phyloP scores from a whole-genome alignment of 371 early-diverging fungal species.

The Mortierella sp. region DNA sequence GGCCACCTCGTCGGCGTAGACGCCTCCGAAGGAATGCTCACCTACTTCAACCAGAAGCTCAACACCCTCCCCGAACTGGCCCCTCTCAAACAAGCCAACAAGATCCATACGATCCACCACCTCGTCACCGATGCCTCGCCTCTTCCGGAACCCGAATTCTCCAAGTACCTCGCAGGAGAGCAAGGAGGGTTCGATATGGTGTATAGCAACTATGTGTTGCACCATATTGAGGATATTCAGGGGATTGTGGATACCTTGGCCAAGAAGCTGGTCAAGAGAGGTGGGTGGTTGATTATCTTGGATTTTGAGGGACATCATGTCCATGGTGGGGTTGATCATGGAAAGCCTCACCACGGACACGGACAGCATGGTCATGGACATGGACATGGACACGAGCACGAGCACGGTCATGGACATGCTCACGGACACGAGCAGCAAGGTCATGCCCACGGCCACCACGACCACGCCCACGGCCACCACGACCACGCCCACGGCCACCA shows the following conservation, averaged over 20 bases:
- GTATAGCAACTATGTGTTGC: constrained; percentile 39
- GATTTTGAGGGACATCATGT: constrained; percentile 33
- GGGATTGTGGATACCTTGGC: constrained; percentile 18
- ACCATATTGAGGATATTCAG: constrained; percentile 49
- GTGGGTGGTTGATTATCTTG: constrained; percentile 42
- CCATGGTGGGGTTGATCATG: not conserved
- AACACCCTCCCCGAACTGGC: constrained; percentile 27
- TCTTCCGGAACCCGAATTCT: constrained; percentile 28
- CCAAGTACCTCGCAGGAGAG: constrained; percentile 20
- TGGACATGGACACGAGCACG: constrained; percentile 20
- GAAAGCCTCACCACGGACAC: constrained; percentile 6
- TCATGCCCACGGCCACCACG: not conserved
- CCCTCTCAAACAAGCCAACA: constrained; percentile 8
- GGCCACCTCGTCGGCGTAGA: constrained; percentile 37
- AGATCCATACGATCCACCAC: constrained; percentile 38
- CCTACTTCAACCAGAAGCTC: constrained; percentile 35
- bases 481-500: constrained; percentile 19
- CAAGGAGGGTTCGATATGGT: constrained; percentile 42
- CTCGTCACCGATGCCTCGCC: constrained; percentile 27
- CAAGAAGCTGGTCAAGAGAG: constrained; percentile 31
- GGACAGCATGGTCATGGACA: constrained; percentile 11
- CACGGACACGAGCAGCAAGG: not conserved
- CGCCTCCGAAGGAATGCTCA: constrained; percentile 42
- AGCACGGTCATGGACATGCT: not conserved
- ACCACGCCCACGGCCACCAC: not conserved